Conservation (phyloP, 441 rosid species). For the Melianthus villosus region DNA sequence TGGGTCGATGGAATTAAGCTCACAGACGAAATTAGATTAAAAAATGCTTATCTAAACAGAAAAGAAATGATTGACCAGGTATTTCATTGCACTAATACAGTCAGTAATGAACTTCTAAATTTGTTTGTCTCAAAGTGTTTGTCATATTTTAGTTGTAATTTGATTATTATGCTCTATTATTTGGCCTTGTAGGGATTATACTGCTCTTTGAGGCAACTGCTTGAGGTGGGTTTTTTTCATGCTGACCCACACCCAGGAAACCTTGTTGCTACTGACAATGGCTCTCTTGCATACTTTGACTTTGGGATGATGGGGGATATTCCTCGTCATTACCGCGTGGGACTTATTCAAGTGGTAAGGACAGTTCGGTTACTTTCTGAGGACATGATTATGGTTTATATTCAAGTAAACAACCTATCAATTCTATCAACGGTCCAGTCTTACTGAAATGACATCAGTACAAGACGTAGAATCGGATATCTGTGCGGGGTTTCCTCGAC, state of each 20-base stretch:
- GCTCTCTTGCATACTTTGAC: conserved; percentile 85
- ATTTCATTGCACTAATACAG: conserved; percentile 6
- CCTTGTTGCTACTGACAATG: conserved; percentile 63
- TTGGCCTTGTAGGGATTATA: conserved; percentile 51
- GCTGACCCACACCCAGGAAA: conserved; percentile 99
- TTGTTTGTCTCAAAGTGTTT: background rate
- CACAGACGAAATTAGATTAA: conserved; percentile 54
- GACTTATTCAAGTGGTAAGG: conserved; percentile 87
- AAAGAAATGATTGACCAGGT: conserved; percentile 84
- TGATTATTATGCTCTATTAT: background rate
- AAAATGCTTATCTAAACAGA: conserved; percentile 47
- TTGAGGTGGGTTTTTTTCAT: conserved; percentile 94
- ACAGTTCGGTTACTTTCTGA: conserved; percentile 3
- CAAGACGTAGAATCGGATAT: no score
- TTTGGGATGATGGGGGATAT: conserved; percentile 99
- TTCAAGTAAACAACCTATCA: background rate
- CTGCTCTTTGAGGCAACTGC: conserved; percentile 89
- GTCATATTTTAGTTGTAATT: background rate
- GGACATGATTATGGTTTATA: conserved; percentile 1
- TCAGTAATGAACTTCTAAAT: background rate
- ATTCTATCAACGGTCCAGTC: no score
- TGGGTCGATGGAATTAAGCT: conserved; percentile 97
- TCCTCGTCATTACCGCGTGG: conserved; percentile 91
- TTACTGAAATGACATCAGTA: no score
- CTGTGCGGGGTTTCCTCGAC: no score